Base-by-base conservation (phyloP, 306 rosid species). In the Prosopis cineraria region DNA sequence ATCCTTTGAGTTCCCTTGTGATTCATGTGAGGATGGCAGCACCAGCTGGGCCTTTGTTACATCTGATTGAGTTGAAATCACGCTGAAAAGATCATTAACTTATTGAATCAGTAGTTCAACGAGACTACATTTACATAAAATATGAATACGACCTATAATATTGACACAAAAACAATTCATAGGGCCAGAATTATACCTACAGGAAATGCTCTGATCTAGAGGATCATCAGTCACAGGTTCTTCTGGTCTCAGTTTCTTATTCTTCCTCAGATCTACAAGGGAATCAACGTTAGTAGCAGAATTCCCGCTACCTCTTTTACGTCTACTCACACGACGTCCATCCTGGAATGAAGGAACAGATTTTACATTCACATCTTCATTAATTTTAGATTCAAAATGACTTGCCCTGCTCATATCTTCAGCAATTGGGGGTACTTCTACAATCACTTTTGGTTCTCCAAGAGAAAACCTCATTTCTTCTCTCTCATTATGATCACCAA, bases 391-490 rank as follows among this genome's bases (percentile, higher is more conserved):
- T 71, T 78, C 81, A 50, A 78, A 58, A 68, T 75, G 78, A 31
- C 77, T 75, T 74, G 76, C 45, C 64, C 88, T 74, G 71, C 73
- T 45, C 34, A 53, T 62, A 78, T 64, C 76, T 73, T 85, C 85
- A 78, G 71, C 90, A 43, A 4, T 63, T 56, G 85, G 53, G 37
- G 97, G 91, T 45, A 93, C 96, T 90, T 95, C 98, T 78, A 93
- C 94, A 52, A 93, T 90, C 63, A 81, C 98, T 87, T 90, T 95
- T 13, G 99, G 93, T 77, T 93, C 99, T 44, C 80, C 94, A 55
- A 82, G 75, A 68, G 92, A 69, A 85, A 73, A 76, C 71, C 69
- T 77, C 75, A 24, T 76, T 74, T 80, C 76, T 74, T 64, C 93
- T 45, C 85, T 84, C 79, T 80, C 75, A 40, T 81, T 67, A 73